A percentile compares a stretch with the other conserved stretches of the same genome.
Evolutionary conservation across 1,139 yeast genomes (phyloP).

Genomic region (Saccharomycopsis crataegensis): DNA sequence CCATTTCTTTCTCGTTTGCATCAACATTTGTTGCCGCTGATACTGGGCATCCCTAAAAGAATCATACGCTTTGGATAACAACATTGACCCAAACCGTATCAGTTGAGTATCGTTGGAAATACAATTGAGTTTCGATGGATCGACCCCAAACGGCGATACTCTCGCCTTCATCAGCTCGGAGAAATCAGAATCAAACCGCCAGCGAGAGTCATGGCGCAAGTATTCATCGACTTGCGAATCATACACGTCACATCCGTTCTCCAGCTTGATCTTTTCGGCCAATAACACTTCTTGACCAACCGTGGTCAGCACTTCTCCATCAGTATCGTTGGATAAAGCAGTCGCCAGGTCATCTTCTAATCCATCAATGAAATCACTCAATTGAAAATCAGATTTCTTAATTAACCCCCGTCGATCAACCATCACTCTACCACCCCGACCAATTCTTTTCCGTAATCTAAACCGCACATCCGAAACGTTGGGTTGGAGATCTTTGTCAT

Average conservation of each 20-base stretch:
- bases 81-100: constrained; percentile 86
- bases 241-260: constrained; percentile 35
- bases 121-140: constrained; percentile 66
- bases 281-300: constrained; percentile 17
- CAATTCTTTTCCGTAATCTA: constrained; percentile 67
- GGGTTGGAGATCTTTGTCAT: constrained; percentile 25
- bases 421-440: constrained; percentile 64
- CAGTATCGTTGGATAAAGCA: constrained; percentile 24
- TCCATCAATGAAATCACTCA: constrained; percentile 28
- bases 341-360: constrained; percentile 24
- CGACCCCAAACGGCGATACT: constrained; percentile 47
- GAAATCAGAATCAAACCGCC: constrained; percentile 68
- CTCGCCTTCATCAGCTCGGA: constrained; percentile 39
- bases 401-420: constrained; percentile 60
- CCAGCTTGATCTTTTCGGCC: constrained; percentile 6
- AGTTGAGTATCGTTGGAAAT: constrained; percentile 84
- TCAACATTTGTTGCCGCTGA: constrained; percentile 35
- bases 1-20: constrained; percentile 44
- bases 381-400: constrained; percentile 30
- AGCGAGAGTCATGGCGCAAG: constrained; percentile 57
- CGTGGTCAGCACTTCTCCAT: constrained; percentile 23
- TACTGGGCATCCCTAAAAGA: constrained; percentile 40
- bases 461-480: constrained; percentile 49
- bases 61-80: constrained; percentile 80
- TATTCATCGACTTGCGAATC: constrained; percentile 47